Evolutionary conservation across 2,329 filamentous ascomycete species (phyloP), one percentile per base, ranked within the genome.

Genomic region (Colletotrichum falcatum): DNA sequence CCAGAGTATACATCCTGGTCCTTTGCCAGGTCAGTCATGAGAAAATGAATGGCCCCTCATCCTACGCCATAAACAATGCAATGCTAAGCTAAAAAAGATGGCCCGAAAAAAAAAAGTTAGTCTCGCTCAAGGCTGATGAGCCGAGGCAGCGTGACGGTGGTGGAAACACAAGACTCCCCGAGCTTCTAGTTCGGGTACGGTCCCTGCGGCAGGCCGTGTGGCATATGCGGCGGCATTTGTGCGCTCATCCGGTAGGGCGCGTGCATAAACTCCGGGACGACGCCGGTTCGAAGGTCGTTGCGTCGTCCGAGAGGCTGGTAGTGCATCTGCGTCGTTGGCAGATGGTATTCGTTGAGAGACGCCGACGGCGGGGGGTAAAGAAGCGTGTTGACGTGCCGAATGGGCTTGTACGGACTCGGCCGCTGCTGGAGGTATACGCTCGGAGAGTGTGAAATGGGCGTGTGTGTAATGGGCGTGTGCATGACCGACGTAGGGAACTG

Each of bases 381-480:
- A n/a, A 98, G 88, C 0, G 94, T 97, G 75, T 96, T 94, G 70
- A 98, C 94, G 71, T 94, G 89, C 63, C 95, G 92, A 48, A 98
- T 92, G 1, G 95, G 95, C 73, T 94, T 93, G 81, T 98, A 98
- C 3, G 96, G 96, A 65, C 95, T 98, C 73, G 93, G 91, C 66
- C 96, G 89, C 78, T 97, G 94, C 77, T 93, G 92, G 46, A 98
- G 85, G 81, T 97, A 97, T 76, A 94, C 89, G 14, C 93, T 95
- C 0, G 95, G 95, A 39, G 96, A 98, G 73, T 96, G 88, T 39
- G 93, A 91, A 54, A 90, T 89, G 7, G 92, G 90, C 11, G 90
- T 89, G 59, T 90, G 87, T 5, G 75, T 75, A 48, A 81, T 77
- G 2, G 92, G 91, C 11, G 90, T 89, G 62, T 90, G 87, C 14